Base-by-base conservation (phyloP, 768 basidiomycete species). In the Auricularia cornea region DNA sequence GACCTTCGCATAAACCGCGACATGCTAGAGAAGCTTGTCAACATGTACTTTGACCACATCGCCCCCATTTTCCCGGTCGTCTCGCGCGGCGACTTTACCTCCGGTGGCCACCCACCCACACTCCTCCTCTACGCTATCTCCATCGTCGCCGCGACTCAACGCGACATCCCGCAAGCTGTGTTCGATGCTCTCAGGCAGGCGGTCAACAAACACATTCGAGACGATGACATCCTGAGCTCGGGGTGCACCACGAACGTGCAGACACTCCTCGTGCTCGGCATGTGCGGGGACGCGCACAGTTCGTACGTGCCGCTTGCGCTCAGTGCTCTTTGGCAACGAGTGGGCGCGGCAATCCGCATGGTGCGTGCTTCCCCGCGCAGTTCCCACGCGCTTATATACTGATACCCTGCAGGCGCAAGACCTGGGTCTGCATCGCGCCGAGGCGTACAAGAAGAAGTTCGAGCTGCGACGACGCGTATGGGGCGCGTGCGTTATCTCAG, bases 91-190 rank as follows among this genome's bases (percentile, higher is more conserved):
- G 96, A 99, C 72, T 98, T 99, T 70, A 59, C 33, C 26, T 84
- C 73, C 59, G 81, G 84, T 26, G 85, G 84, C 16, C 90, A 88
- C 0, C 84, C 93, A 2, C 86, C 90, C 3, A 78, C 80, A 1
- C 80, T 99, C 28, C 75, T 98, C 63, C 82, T 98, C 26, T 98
- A 98, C 74, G 88, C 92, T 38, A 94, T 98, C 76, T 98, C 94
- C 74, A 87, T 94, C 32, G 87, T 98, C 48, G 92, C 95, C 23
- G 90, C 92, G 20, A 87, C 93, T 32, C 83, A 89, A 61, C 84
- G 95, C 59, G 87, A 91, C 64, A 86, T 92, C 3, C 89, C 94
- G 3, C 87, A 91, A 67, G 78, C 81, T 60, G 82, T 95, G n/a
- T 97, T 98, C 68, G 90, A 96, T 68, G 87, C 88, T 2, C 87